Conservation (phyloP, 2,329 filamentous ascomycete genomes). For the Colletotrichum tropicicola region DNA sequence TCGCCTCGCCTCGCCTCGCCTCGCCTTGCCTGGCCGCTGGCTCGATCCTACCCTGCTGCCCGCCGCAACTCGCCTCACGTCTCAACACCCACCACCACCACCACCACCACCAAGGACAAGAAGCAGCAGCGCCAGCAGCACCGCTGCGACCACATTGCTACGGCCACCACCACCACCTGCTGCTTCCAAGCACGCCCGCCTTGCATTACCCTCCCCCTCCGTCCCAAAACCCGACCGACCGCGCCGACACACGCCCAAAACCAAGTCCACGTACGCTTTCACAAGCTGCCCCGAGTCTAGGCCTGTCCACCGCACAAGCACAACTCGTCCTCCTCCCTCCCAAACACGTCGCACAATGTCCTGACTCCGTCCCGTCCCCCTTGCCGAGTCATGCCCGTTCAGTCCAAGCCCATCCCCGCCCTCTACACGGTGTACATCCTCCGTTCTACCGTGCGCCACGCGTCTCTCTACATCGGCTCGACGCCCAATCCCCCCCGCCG, state of each 20-base stretch:
- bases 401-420: conserved; percentile 75
- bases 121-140: neutral
- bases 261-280: conserved; percentile 23
- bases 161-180: neutral
- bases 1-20: neutral
- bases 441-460: conserved; percentile 78
- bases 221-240: neutral
- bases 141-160: neutral
- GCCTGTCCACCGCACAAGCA: conserved; percentile 3
- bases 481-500: conserved; percentile 89
- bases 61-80: neutral
- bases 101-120: neutral
- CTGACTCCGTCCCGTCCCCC: conserved; percentile 21
- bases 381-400: conserved; percentile 47
- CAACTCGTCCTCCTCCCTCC: neutral
- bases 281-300: conserved; percentile 13
- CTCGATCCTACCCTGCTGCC: neutral
- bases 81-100: neutral
- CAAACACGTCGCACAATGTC: conserved; percentile 27
- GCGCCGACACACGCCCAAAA: conserved; percentile 25
- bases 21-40: neutral
- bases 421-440: conserved; percentile 95
- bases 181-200: neutral
- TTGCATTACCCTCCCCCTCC: conserved; percentile 1
- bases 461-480: conserved; percentile 86